phyloP scores from a whole-genome alignment of 106 monocot species.

The Hemerocallis citrina region DNA sequence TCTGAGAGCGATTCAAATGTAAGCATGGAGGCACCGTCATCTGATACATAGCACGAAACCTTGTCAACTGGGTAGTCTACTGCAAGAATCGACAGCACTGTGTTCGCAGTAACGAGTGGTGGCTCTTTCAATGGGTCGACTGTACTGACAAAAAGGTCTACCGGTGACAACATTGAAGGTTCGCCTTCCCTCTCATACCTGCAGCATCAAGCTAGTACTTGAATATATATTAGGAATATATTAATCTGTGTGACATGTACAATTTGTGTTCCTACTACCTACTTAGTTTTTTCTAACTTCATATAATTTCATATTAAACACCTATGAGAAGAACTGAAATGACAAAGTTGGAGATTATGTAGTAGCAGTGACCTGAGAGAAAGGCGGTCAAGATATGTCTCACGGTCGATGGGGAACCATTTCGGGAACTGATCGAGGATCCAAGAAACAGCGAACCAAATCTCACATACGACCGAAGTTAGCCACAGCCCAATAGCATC shows the following conservation, averaged over 20 bases:
- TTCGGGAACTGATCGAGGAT: constrained; percentile 99
- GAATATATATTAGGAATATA: no score
- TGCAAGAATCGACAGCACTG: constrained; percentile 87
- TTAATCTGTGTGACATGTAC: no score
- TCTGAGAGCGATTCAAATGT: constrained; percentile 92
- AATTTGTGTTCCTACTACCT: no score
- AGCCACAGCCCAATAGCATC: constrained; percentile 87
- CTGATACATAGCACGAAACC: constrained; percentile 96
- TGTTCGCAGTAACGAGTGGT: constrained; percentile 92
- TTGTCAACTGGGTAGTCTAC: constrained; percentile 95
- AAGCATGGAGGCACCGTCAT: constrained; percentile 96
- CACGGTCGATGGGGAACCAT: constrained; percentile 89
- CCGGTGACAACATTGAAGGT: constrained; percentile 67
- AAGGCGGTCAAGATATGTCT: constrained; percentile 95
- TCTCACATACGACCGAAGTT: constrained; percentile 87
- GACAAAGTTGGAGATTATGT: not conserved
- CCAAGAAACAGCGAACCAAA: constrained; percentile 96
- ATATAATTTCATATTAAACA: no score
- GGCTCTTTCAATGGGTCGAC: constrained; percentile 96
- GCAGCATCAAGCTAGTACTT: no score
- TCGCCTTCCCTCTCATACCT: constrained; percentile 90
- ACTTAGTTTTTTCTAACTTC: no score
- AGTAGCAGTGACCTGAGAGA: constrained; percentile 62
- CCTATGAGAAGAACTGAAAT: no score
- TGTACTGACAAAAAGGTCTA: constrained; percentile 90